Conservation (phyloP, 352 stramenopile genomes). For the Phytophthora ohioensis region DNA sequence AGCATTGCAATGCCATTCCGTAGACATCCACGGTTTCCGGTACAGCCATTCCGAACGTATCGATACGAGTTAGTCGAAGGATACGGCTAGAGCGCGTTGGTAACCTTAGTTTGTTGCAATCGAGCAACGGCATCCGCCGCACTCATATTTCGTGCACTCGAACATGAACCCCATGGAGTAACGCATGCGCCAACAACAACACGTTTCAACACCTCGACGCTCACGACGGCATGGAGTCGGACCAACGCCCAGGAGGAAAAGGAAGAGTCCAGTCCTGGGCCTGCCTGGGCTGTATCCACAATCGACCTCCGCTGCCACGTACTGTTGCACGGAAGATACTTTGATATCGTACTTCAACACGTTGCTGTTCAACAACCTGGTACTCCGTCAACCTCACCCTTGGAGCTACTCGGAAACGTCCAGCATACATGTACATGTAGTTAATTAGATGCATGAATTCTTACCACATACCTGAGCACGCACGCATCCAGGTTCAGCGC, state of each 20-base stretch:
- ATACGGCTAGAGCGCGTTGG: slow-evolving; percentile 7
- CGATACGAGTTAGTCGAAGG: slow-evolving; percentile 13
- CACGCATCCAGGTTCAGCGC: slow-evolving; percentile 1
- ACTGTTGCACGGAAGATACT: neutral
- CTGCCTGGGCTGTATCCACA: slow-evolving; percentile 6
- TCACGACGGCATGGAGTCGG: slow-evolving; percentile 15
- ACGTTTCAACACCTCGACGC: slow-evolving; percentile 1
- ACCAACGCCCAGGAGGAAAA: slow-evolving; percentile 12
- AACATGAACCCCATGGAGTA: slow-evolving; percentile 10
- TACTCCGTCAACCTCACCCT: neutral
- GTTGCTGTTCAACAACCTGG: slow-evolving; percentile 14
- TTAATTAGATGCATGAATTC: slow-evolving; percentile 20
- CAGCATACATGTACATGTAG: slow-evolving; percentile 1
- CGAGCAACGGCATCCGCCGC: slow-evolving; percentile 26
- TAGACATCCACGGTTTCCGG: slow-evolving; percentile 14
- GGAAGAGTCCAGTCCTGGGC: neutral
- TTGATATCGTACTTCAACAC: slow-evolving; percentile 26
- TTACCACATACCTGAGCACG: slow-evolving; percentile 11
- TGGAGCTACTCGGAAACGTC: neutral
- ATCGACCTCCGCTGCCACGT: slow-evolving; percentile 9
- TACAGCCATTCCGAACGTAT: slow-evolving; percentile 27
- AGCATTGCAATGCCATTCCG: neutral
- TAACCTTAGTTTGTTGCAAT: slow-evolving; percentile 21
- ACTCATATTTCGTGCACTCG: slow-evolving; percentile 35
- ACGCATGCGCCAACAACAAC: slow-evolving; percentile 13